These are phyloP conservation scores for Suillus fuscotomentosus DNA, from an alignment of 768 basidiomycete species.

Conservation along the genomic window DNA sequence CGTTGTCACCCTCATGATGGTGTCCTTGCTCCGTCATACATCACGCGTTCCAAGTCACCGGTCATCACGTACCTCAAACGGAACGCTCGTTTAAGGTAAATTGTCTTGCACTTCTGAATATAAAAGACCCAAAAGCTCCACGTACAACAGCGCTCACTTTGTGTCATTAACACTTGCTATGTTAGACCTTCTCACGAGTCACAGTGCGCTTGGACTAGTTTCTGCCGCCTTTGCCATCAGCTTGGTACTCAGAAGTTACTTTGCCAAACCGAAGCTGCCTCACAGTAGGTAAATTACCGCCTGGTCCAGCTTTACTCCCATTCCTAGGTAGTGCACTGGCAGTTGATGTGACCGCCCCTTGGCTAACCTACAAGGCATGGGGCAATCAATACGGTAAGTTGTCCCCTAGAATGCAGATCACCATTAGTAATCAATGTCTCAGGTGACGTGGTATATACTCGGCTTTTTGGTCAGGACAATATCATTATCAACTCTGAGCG, in stretches of 20 bases:
- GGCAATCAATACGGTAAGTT: background rate
- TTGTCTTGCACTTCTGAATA: background rate
- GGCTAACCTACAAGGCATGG: constrained; percentile 6
- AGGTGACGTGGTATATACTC: constrained; percentile 9
- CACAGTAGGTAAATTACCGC: background rate
- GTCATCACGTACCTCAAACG: background rate
- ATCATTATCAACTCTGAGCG: constrained; percentile 14
- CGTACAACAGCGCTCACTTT: background rate
- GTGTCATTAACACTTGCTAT: background rate
- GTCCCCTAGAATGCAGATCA: background rate
- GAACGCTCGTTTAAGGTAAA: background rate
- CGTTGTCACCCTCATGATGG: too few relatives aligned
- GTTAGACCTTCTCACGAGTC: background rate
- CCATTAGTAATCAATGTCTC: background rate
- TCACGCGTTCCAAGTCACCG: too few relatives aligned
- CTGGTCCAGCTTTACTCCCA: background rate
- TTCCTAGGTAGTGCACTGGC: background rate
- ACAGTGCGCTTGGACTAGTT: background rate
- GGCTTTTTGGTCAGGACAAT: constrained; percentile 8
- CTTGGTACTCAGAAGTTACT: background rate
- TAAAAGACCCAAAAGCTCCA: background rate
- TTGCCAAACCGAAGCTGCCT: background rate
- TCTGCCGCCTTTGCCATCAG: background rate
- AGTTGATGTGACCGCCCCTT: background rate
- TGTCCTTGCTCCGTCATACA: too few relatives aligned